Percentiles rank a stretch among this genome's conserved stretches.
phyloP scores from a whole-genome alignment of 2,329 filamentous ascomycete genomes.

The Lizonia empirigonia region DNA sequence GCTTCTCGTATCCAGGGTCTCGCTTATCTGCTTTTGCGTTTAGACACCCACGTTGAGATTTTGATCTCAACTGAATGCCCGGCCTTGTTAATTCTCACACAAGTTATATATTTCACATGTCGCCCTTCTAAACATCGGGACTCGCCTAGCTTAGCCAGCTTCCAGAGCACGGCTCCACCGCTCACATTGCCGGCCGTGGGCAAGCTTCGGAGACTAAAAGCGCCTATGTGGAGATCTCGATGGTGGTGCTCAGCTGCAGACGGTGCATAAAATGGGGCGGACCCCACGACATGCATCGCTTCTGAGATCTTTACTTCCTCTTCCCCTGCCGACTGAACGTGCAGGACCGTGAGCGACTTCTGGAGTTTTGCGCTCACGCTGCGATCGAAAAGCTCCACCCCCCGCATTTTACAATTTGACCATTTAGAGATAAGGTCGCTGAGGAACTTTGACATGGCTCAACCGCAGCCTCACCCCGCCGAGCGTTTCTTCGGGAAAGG shows the following conservation, averaged over 20 bases:
- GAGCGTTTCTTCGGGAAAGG: slow-evolving; percentile 17
- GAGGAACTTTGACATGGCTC: slow-evolving; percentile 13
- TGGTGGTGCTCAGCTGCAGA: slow-evolving; percentile 14
- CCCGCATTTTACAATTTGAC: not conserved
- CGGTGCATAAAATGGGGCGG: slow-evolving; percentile 32
- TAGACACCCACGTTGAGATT: not conserved
- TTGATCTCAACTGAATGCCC: not conserved
- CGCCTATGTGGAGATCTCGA: slow-evolving; percentile 33
- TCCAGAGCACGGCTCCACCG: slow-evolving; percentile 23
- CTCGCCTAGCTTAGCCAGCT: slow-evolving; percentile 31
- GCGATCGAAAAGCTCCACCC: slow-evolving; percentile 44
- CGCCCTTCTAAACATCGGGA: slow-evolving; percentile 16
- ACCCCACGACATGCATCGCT: slow-evolving; percentile 14
- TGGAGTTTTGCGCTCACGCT: slow-evolving; percentile 51
- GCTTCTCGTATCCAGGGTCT: not conserved
- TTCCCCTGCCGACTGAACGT: slow-evolving; percentile 11
- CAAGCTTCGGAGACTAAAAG: slow-evolving; percentile 28
- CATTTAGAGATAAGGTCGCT: not conserved
- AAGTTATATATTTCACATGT: slow-evolving; percentile 3
- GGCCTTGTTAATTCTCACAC: not conserved
- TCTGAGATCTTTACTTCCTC: slow-evolving; percentile 2
- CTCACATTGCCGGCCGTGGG: slow-evolving; percentile 16
- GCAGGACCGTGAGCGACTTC: slow-evolving; percentile 47
- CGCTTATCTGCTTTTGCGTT: not conserved
- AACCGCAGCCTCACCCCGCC: slow-evolving; percentile 26